These are phyloP conservation scores for Decorospora gaudefroyi DNA, from an alignment of 2,329 filamentous ascomycete genomes.

Conservation along the genomic window DNA sequence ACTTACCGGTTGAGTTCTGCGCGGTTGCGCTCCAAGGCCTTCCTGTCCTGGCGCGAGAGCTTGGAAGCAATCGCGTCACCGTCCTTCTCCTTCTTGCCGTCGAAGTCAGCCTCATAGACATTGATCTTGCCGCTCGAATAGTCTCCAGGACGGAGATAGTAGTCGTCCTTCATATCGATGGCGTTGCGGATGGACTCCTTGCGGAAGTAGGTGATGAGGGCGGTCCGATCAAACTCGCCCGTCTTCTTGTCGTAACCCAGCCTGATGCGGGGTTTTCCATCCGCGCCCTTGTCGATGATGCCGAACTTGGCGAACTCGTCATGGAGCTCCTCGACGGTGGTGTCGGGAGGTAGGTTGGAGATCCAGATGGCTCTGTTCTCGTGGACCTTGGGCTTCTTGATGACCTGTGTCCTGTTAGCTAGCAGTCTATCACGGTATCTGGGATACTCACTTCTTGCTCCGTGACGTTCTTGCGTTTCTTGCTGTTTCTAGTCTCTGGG, in stretches of 20 bases:
- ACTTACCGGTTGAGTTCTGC: slow-evolving; percentile 75
- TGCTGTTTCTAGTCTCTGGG: slow-evolving; percentile 11
- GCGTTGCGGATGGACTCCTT: slow-evolving; percentile 89
- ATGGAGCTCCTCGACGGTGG: slow-evolving; percentile 77
- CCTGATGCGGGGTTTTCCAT: slow-evolving; percentile 84
- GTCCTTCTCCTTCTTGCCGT: slow-evolving; percentile 87
- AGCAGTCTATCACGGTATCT: slow-evolving; percentile 47
- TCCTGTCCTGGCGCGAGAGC: slow-evolving; percentile 69
- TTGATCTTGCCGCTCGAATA: slow-evolving; percentile 62
- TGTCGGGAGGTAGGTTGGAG: slow-evolving; percentile 81
- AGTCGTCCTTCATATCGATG: slow-evolving; percentile 78
- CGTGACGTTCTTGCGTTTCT: slow-evolving; percentile 35
- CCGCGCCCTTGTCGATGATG: slow-evolving; percentile 92
- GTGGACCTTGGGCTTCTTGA: slow-evolving; percentile 42
- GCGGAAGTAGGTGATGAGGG: slow-evolving; percentile 91
- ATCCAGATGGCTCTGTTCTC: slow-evolving; percentile 92
- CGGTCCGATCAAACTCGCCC: slow-evolving; percentile 91
- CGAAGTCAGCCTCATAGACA: slow-evolving; percentile 83
- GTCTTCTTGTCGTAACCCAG: slow-evolving; percentile 80
- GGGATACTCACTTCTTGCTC: slow-evolving; percentile 24
- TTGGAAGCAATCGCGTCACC: slow-evolving; percentile 53
- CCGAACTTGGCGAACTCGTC: slow-evolving; percentile 86
- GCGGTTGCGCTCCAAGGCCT: slow-evolving; percentile 88
- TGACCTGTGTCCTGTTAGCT: slow-evolving; percentile 16
- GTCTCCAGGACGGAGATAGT: slow-evolving; percentile 71